phyloP scores from a whole-genome alignment of 2,329 filamentous ascomycete species.

The Penicillium sclerotiorum region DNA sequence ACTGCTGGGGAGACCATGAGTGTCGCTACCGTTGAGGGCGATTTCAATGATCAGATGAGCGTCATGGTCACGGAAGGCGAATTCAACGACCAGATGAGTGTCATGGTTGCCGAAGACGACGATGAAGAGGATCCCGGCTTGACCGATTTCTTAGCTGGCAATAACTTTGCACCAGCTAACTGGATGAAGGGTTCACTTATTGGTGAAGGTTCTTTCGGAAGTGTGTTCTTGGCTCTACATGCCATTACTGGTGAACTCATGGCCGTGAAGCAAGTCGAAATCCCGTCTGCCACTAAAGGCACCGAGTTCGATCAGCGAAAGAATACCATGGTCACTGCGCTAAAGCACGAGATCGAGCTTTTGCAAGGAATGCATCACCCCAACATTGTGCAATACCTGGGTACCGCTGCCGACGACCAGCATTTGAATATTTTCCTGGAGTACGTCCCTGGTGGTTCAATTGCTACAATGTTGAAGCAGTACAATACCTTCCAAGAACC shows the following conservation, averaged over 20 bases:
- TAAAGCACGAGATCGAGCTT: conserved; percentile 94
- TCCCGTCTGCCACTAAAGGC: conserved; percentile 77
- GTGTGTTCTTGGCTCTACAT: conserved; percentile 91
- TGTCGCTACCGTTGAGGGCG: conserved; percentile 62
- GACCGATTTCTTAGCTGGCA: conserved; percentile 81
- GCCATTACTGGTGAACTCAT: conserved; percentile 96
- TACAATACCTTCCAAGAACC: conserved; percentile 94
- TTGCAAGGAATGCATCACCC: conserved; percentile 91
- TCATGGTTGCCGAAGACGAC: conserved; percentile 85
- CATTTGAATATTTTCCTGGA: conserved; percentile 99
- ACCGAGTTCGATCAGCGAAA: conserved; percentile 83
- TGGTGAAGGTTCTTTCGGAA: conserved; percentile 94
- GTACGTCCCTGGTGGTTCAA: conserved; percentile 95
- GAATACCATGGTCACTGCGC: conserved; percentile 95
- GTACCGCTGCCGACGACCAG: conserved; percentile 86
- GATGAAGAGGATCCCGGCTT: conserved; percentile 69
- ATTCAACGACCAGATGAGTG: conserved; percentile 77
- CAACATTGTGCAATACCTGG: conserved; percentile 98
- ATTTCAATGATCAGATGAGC: conserved; percentile 79
- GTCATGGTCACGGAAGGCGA: conserved; percentile 83
- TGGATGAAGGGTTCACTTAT: conserved; percentile 99
- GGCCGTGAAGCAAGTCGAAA: conserved; percentile 96
- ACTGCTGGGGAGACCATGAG: conserved; percentile 85
- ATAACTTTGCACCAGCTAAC: conserved; percentile 95
- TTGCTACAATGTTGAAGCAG: conserved; percentile 97